phyloP scores from a whole-genome alignment of 1,284 basidiomycete genomes.

The Grifola frondosa region DNA sequence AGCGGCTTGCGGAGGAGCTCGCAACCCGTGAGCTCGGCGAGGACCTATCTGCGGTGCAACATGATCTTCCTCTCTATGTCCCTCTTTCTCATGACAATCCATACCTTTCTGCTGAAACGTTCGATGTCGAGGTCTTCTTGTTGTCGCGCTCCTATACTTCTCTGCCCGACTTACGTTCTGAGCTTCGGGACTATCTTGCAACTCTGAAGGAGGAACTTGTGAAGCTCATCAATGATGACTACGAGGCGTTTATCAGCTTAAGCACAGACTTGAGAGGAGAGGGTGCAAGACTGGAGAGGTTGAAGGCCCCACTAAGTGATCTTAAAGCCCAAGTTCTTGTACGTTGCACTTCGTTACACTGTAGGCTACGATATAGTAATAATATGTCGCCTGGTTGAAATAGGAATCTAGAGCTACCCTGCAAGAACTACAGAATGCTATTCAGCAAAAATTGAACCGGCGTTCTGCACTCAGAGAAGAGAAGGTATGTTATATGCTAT shows the following conservation, averaged over 20 bases:
- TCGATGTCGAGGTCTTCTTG: constrained; percentile 87
- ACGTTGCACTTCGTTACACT: constrained; percentile 30
- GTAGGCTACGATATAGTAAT: background rate
- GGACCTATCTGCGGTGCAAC: constrained; percentile 22
- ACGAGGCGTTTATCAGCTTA: constrained; percentile 95
- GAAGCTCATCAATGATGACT: constrained; percentile 95
- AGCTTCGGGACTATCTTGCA: constrained; percentile 84
- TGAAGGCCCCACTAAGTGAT: constrained; percentile 64
- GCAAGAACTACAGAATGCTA: constrained; percentile 66
- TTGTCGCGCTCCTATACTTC: constrained; percentile 86
- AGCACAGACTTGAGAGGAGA: constrained; percentile 88
- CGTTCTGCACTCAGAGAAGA: constrained; percentile 77
- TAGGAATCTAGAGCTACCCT: constrained; percentile 67
- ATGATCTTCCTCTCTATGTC: constrained; percentile 69
- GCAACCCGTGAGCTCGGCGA: constrained; percentile 49
- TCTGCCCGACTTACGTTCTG: constrained; percentile 81
- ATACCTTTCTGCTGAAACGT: constrained; percentile 65
- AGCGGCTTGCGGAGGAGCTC: constrained; percentile 73
- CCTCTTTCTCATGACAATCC: constrained; percentile 82
- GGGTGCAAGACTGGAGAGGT: constrained; percentile 64
- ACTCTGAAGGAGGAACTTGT: constrained; percentile 90
- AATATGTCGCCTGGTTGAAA: background rate
- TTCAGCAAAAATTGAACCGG: constrained; percentile 75
- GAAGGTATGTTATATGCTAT: constrained; percentile 75
- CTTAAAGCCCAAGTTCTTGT: constrained; percentile 74